Percentiles rank a stretch among this genome's conserved stretches.
Evolutionary conservation across 1,284 basidiomycete species (phyloP).

Genomic region (Cryptococcus deneoformans): DNA sequence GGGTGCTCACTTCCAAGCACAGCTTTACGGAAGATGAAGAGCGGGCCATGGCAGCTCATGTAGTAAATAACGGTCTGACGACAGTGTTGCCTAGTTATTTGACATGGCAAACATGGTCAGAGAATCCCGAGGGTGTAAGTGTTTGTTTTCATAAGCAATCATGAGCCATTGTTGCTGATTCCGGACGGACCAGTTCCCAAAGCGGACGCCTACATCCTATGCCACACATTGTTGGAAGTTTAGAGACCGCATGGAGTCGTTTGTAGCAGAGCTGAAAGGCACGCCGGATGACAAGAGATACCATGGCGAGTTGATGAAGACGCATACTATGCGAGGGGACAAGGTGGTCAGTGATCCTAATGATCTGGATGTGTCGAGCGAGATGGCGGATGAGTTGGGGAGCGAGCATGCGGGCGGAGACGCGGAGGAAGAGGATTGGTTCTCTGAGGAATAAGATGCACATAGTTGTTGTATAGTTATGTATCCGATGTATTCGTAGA

Average conservation of each 20-base stretch:
- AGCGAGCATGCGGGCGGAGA: no score
- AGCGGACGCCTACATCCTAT: background rate
- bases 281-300: background rate
- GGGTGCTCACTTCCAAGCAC: background rate
- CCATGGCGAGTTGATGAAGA: background rate
- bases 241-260: slow-evolving; percentile 1
- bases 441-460: no score
- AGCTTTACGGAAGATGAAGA: slow-evolving; percentile 7
- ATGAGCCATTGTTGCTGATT: background rate
- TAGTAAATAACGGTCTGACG: background rate
- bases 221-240: slow-evolving; percentile 2
- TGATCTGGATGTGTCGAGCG: no score
- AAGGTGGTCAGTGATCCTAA: no score
- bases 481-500: no score
- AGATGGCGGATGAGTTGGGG: background rate
- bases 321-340: background rate
- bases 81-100: slow-evolving; percentile 1
- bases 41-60: slow-evolving; percentile 10
- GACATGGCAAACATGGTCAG: slow-evolving; percentile 3
- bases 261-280: background rate
- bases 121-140: slow-evolving; percentile 9
- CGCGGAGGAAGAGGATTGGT: no score
- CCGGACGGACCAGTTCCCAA: background rate
- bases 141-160: background rate
- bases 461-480: no score